Percentiles rank a stretch among this genome's conserved stretches.
These are phyloP conservation scores for Tylopilus orsonianus DNA, from an alignment of 1,284 basidiomycete species.

Conservation along the genomic window DNA sequence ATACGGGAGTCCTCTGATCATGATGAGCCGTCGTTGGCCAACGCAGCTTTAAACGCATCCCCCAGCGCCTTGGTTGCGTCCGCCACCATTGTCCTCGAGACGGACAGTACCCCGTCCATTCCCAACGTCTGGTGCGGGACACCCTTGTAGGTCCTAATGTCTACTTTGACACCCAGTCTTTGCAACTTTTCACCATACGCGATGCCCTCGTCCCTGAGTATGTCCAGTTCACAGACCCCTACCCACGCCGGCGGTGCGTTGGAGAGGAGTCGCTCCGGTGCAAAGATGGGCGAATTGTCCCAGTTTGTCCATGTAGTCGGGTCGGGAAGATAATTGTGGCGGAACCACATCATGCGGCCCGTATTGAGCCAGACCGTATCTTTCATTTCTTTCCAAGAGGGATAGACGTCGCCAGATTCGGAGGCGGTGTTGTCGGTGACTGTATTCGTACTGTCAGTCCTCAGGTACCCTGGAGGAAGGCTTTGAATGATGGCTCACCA, in stretches of 20 bases:
- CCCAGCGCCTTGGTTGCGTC: conserved; percentile 52
- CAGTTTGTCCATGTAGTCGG: conserved; percentile 57
- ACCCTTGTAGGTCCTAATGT: conserved; percentile 56
- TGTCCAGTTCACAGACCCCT: conserved; percentile 64
- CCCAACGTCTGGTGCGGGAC: conserved; percentile 70
- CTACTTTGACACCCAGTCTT: conserved; percentile 52
- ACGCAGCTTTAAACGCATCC: conserved; percentile 39
- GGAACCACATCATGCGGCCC: conserved; percentile 72
- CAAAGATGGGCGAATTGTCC: conserved; percentile 70
- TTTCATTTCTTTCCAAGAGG: conserved; percentile 59
- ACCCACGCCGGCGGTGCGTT: conserved; percentile 62
- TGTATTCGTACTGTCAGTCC: not conserved
- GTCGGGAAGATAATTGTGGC: conserved; percentile 65
- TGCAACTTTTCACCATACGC: conserved; percentile 62
- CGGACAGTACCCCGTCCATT: conserved; percentile 60
- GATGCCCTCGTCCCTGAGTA: conserved; percentile 66
- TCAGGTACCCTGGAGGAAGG: not conserved
- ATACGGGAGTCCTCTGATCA: not conserved
- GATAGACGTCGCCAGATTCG: conserved; percentile 38
- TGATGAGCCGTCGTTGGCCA: not conserved
- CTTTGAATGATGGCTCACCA: conserved; percentile 19
- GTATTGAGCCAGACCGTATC: conserved; percentile 61
- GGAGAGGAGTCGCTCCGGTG: conserved; percentile 52
- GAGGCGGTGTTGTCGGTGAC: conserved; percentile 67
- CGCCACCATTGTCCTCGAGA: conserved; percentile 52